A percentile compares a stretch with the other conserved stretches of the same genome.
phyloP scores from a whole-genome alignment of 2,329 filamentous ascomycete genomes.

The Byssothecium circinans region DNA sequence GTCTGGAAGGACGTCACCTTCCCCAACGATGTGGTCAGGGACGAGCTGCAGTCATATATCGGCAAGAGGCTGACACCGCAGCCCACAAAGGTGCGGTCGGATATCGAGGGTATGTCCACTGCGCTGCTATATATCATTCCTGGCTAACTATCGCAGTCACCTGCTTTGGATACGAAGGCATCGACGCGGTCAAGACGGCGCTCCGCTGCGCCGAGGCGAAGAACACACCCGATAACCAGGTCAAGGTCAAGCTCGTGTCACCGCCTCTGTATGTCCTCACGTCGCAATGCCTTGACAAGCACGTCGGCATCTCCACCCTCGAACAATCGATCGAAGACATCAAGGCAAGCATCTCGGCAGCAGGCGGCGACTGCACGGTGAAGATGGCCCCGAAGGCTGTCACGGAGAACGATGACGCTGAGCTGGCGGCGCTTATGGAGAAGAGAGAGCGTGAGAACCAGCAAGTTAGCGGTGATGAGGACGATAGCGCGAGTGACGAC shows the following conservation, averaged over 20 bases:
- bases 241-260: conserved; percentile 98
- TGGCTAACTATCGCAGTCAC: conserved; percentile 35
- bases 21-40: conserved; percentile 78
- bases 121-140: too few relatives aligned
- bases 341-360: conserved; percentile 72
- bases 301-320: conserved; percentile 76
- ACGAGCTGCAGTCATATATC: conserved; percentile 93
- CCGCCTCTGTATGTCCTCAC: conserved; percentile 96
- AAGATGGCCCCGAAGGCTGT: conserved; percentile 99
- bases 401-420: conserved; percentile 96
- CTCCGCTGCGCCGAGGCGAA: conserved; percentile 87
- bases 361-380: conserved; percentile 79
- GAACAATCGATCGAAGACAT: conserved; percentile 91
- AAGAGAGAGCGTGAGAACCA: conserved; percentile 98
- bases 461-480: conserved; percentile 97
- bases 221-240: conserved; percentile 89
- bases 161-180: conserved; percentile 82
- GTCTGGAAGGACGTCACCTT: conserved; percentile 95
- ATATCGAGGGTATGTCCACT: conserved; percentile 72
- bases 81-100: conserved; percentile 97
- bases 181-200: conserved; percentile 95
- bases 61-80: conserved; percentile 95
- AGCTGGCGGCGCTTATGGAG: conserved; percentile 97
- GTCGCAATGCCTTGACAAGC: conserved; percentile 93
- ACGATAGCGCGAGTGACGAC: conserved; percentile 92